Base-by-base conservation (phyloP, 2,329 filamentous ascomycete genomes). In the Tolypocladium ovalisporum region DNA sequence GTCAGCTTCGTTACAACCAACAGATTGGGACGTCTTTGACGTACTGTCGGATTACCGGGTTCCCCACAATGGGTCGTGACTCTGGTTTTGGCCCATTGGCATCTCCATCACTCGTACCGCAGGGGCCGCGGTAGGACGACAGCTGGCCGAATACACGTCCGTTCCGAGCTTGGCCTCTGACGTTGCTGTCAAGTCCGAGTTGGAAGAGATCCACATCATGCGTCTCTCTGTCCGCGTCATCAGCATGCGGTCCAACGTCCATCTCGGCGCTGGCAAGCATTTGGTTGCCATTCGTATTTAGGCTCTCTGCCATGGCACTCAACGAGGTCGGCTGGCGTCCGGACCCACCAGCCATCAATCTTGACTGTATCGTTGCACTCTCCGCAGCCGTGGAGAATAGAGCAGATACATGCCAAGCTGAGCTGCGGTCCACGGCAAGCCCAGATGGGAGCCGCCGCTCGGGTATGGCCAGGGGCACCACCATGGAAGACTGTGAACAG, bases 391-490 rank as follows among this genome's bases (percentile, higher is more conserved):
- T 79, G 17, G 85, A 83, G 60, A 96, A 79, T 17, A 97, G 73
- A 2, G 88, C 92, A 15, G 90, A 87, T 4, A 83, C 82, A 64
- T 95, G 85, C 94, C 94, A 99, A 57, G 79, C 75, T 0, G 89
- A 94, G 9, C 74, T 71, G 12, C 71, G 62, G 64, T 92, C 82
- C 17, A 94, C 62, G 3, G 71, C 71, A 6, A 92, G 69, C 61
- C 83, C 84, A 3, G 69, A 63, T 1, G 87, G 84, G 32, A 87
- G 62, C 39, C 70, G 72, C 19, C 70, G 66, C 17, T 87, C 83
- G 1, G 84, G 81, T 29, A 89, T 73, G 2, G 84, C 77, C 24
- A 97, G 75, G 4, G 93, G 93, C 27, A 95, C 79, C 62, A 95
- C 83, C 36, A 95, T 79, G 8, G 89, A 90, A 1, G 88, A 85